A percentile compares a stretch with the other conserved stretches of the same genome.
These are phyloP conservation scores for Puya raimondii DNA, from an alignment of 176 grass and related monocot species.

Conservation along the genomic window DNA sequence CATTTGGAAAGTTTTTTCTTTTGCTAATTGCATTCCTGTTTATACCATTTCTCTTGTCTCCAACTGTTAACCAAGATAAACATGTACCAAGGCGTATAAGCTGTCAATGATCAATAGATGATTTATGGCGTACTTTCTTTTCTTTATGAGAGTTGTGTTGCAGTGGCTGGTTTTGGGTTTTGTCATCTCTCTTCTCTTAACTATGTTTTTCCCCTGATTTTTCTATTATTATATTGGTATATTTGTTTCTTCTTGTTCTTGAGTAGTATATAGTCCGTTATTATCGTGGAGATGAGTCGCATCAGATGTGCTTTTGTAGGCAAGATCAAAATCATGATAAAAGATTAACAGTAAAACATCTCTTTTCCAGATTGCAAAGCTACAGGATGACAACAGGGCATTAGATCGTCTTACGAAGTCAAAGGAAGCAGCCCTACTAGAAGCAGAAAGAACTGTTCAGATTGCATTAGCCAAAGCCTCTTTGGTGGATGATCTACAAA, in stretches of 20 bases:
- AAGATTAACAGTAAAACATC: conserved; percentile 6
- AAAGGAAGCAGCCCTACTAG: conserved; percentile 76
- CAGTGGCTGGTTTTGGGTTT: not conserved
- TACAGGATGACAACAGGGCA: conserved; percentile 72
- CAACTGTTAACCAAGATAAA: not conserved
- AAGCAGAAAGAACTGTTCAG: conserved; percentile 88
- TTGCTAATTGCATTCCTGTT: not conserved
- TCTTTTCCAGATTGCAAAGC: conserved; percentile 56
- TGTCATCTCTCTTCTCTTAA: not conserved
- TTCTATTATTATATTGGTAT: not conserved
- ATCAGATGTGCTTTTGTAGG: not conserved
- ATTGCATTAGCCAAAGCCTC: conserved; percentile 82
- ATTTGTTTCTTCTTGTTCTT: not conserved
- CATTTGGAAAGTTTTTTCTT: not conserved
- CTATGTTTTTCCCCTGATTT: not conserved
- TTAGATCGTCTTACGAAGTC: conserved; percentile 72
- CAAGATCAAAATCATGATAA: not conserved
- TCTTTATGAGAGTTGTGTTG: not conserved
- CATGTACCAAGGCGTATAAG: not conserved
- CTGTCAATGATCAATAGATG: not conserved
- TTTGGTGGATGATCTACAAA: conserved; percentile 91
- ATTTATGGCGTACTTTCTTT: not conserved
- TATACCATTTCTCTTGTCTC: not conserved
- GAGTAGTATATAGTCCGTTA: not conserved
- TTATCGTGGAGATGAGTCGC: not conserved